phyloP scores from a whole-genome alignment of 2,329 filamentous ascomycete genomes.

The Fusarium euwallaceae region DNA sequence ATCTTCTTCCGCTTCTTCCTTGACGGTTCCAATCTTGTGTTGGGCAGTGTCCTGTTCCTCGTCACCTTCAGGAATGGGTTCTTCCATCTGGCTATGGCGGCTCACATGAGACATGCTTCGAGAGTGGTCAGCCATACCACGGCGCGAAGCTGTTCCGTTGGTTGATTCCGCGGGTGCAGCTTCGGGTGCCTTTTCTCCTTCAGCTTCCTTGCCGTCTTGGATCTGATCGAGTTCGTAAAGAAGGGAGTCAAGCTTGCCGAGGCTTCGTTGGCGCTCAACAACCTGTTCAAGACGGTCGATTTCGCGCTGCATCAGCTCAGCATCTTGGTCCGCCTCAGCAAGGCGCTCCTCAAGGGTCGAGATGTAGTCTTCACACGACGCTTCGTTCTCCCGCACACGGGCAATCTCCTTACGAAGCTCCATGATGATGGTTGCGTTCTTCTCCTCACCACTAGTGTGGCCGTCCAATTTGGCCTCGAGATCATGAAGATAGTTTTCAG shows the following conservation, averaged over 20 bases:
- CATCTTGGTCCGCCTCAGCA: conserved; percentile 95
- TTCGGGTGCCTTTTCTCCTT: conserved; percentile 48
- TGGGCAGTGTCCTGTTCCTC: conserved; percentile 55
- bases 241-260: conserved; percentile 93
- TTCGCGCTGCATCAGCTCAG: conserved; percentile 96
- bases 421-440: conserved; percentile 85
- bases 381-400: conserved; percentile 89
- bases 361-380: conserved; percentile 94
- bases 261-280: conserved; percentile 92
- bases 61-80: conserved; percentile 67
- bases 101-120: conserved; percentile 67
- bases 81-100: conserved; percentile 66
- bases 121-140: conserved; percentile 64
- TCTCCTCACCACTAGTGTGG: conserved; percentile 91
- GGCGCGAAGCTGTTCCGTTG: conserved; percentile 59
- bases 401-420: conserved; percentile 93
- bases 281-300: conserved; percentile 95
- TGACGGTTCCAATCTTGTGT: conserved; percentile 51
- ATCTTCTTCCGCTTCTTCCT: conserved; percentile 49
- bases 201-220: conserved; percentile 66
- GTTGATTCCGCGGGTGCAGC: conserved; percentile 48
- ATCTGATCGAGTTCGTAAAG: conserved; percentile 90
- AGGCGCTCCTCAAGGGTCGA: conserved; percentile 95
- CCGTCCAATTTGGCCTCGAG: conserved; percentile 92
- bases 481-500: conserved; percentile 92